Conservation (phyloP, 768 basidiomycete species). For the Leccinum subgranulosum region DNA sequence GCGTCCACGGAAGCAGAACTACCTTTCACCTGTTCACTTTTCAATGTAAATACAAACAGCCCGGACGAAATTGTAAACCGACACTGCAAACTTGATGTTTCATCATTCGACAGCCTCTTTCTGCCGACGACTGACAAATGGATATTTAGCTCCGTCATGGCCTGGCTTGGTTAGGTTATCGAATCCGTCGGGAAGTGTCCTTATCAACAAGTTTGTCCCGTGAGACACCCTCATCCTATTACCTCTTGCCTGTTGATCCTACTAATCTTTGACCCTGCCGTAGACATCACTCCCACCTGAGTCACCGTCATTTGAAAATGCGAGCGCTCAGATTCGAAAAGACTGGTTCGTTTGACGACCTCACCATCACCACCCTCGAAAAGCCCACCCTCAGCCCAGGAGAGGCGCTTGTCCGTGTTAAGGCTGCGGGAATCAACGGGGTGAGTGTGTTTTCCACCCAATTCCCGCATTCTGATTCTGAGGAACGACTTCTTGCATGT, state of each 20-base stretch:
- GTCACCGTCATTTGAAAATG: constrained; percentile 19
- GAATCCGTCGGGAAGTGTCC: not conserved
- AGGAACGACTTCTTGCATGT: not conserved
- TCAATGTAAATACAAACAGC: constrained; percentile 3
- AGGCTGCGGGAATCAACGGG: constrained; percentile 33
- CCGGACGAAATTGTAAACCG: constrained; percentile 2
- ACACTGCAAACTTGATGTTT: constrained; percentile 7
- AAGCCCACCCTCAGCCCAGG: constrained; percentile 29
- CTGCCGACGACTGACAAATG: not conserved
- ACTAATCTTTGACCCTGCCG: not conserved
- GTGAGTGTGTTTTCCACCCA: constrained; percentile 18
- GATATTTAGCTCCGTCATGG: not conserved
- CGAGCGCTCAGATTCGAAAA: constrained; percentile 32
- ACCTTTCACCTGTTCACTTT: not conserved
- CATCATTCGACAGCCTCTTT: not conserved
- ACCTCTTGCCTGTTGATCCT: not conserved
- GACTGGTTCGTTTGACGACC: constrained; percentile 29
- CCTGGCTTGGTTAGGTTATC: not conserved
- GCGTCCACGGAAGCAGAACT: too few species aligned
- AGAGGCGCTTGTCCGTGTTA: constrained; percentile 32
- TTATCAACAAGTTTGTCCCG: not conserved
- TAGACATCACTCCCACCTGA: constrained; percentile 1
- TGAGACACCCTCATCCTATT: not conserved
- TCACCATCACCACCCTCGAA: constrained; percentile 19
- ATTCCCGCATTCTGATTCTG: not conserved